Evolutionary conservation across 225 moss, liverwort and hornwort genomes (phyloP), one percentile per base, ranked within the genome.

Genomic region (Takakia lepidozioides): DNA sequence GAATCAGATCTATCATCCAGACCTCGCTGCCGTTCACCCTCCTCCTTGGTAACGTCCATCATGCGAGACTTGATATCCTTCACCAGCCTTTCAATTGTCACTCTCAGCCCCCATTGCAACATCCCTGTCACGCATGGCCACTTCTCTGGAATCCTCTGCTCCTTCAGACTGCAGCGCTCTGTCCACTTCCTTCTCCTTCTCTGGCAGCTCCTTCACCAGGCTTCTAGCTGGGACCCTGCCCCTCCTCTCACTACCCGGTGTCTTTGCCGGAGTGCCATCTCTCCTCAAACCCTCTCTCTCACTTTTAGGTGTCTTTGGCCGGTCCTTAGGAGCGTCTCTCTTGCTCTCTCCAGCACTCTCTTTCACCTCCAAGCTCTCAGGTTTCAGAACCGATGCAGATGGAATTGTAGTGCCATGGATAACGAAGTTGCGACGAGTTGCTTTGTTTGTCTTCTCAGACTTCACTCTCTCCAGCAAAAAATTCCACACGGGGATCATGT

Each of bases 401-500:
- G 60, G n/a, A 30, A 72, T 68, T 25, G 62, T 61, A 27, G 68
- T 83, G 51, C 90, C 95, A 26, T 91, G 95, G 39, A 98, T 87
- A 49, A 87, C 82, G 49, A 98, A 77, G 78, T 98, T 98, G 38
- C 90, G 79, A 25, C 87, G 74, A 32, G 83, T 82, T 48, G 76
- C 77, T 56, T 85, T 87, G 46, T 85, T 87, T 4, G 95, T 90
- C 68, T 98, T 98, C 61, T 85, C 95, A 13, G 95, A 98, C 60
- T 90, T 98, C 64, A 98, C 95, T 24, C 90, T 70, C 67, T 98
- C 95, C 49, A 98, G 50, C 6, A 98, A 55, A 55, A 90, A 90
- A 51, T 79, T 91, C 95, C 95, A 98, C 16, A 91, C 78, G 9
- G 95, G 85, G 24, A 98, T 86, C 95, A 98, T 98, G 59, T 98